A percentile compares a stretch with the other conserved stretches of the same genome.
Evolutionary conservation across 2,329 filamentous ascomycete genomes (phyloP).

Genomic region (Botrytis paeoniae): DNA sequence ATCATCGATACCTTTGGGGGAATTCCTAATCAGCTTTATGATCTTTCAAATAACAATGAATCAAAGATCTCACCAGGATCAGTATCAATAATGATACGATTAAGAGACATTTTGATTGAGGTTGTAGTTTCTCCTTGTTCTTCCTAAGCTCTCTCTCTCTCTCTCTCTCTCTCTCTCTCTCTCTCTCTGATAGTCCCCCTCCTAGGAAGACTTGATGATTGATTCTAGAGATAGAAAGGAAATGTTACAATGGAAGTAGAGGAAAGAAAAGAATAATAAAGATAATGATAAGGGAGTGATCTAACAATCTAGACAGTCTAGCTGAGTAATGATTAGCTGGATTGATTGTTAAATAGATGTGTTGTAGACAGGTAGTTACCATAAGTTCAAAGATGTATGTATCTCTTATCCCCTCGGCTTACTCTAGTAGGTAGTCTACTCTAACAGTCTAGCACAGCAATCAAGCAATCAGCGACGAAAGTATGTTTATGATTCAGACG

Average conservation of each 20-base stretch:
- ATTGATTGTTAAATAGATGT: background rate
- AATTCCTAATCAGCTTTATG: conserved; percentile 13
- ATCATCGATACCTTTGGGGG: conserved; percentile 73
- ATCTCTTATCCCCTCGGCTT: background rate
- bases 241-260: background rate
- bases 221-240: background rate
- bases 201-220: background rate
- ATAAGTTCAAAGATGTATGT: background rate
- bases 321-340: background rate
- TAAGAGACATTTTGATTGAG: conserved; percentile 57
- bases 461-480: background rate
- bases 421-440: background rate
- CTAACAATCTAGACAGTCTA: background rate
- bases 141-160: background rate
- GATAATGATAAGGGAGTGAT: background rate
- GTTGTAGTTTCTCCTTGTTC: background rate
- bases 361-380: background rate
- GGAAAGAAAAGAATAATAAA: background rate
- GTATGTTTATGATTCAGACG: background rate
- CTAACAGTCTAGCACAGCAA: background rate
- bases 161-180: too few species aligned
- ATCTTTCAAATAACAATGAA: background rate
- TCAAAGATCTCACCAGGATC: conserved; percentile 67
- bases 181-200: background rate
- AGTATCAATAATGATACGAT: conserved; percentile 90